Evolutionary conservation across 768 basidiomycete genomes (phyloP).

Genomic region (Tremella fuciformis): DNA sequence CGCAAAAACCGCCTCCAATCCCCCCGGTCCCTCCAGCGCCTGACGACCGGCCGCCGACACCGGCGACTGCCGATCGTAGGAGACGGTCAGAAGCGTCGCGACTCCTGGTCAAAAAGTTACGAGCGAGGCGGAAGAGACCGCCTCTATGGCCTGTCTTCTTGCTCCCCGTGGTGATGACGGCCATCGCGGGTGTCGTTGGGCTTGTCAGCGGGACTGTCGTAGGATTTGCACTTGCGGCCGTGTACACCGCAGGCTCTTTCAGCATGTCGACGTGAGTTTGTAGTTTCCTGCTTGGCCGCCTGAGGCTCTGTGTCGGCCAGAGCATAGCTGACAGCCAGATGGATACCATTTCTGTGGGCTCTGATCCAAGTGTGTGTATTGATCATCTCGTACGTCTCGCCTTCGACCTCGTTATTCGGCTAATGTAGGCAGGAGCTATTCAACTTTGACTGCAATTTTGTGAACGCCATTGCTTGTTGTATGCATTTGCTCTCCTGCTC

Average conservation of each 20-base stretch:
- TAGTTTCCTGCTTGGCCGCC: not conserved
- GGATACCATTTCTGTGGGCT: conserved; percentile 47
- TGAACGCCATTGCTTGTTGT: conserved; percentile 17
- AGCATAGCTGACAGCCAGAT: conserved; percentile 20
- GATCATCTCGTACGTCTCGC: conserved; percentile 41
- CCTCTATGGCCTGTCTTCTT: conserved; percentile 42
- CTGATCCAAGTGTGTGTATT: conserved; percentile 39
- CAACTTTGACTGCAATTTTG: conserved; percentile 41
- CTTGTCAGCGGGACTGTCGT: conserved; percentile 38
- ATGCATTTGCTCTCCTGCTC: too few relatives aligned
- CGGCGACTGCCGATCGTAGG: not conserved
- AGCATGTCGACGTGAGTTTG: conserved; percentile 45
- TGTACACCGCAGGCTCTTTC: conserved; percentile 45
- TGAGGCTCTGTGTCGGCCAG: not conserved
- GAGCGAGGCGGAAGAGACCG: conserved; percentile 26
- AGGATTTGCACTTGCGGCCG: conserved; percentile 44
- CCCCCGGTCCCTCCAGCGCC: not conserved
- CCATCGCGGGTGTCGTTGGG: conserved; percentile 27
- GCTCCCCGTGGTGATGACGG: conserved; percentile 22
- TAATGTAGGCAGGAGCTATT: not conserved
- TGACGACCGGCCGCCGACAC: not conserved
- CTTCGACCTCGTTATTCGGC: not conserved
- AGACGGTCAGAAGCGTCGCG: not conserved
- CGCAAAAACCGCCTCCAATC: not conserved
- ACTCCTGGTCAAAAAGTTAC: not conserved